phyloP scores from a whole-genome alignment of 2,329 filamentous ascomycete genomes.

The Emericellopsis atlantica region DNA sequence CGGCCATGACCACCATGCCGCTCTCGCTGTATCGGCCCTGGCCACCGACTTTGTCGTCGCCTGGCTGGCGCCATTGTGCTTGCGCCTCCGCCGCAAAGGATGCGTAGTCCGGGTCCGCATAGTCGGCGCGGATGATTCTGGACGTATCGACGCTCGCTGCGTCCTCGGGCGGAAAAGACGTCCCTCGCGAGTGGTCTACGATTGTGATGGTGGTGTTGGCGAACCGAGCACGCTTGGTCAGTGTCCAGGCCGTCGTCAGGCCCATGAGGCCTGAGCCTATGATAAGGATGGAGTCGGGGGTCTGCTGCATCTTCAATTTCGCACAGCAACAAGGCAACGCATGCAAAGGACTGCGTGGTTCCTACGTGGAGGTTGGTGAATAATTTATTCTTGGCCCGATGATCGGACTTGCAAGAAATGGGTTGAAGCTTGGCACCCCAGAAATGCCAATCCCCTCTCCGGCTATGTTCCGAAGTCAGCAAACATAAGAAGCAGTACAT shows the following conservation, averaged over 20 bases:
- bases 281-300: constrained; percentile 46
- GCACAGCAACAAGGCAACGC: too few species aligned
- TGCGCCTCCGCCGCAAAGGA: constrained; percentile 61
- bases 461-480: too few species aligned
- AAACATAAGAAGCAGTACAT: too few species aligned
- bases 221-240: constrained; percentile 50
- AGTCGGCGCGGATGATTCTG: constrained; percentile 61
- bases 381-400: too few species aligned
- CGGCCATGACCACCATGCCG: constrained; percentile 53
- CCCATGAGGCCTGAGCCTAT: constrained; percentile 57
- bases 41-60: constrained; percentile 41
- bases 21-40: constrained; percentile 58
- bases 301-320: constrained; percentile 11
- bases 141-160: constrained; percentile 50
- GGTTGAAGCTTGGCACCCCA: too few species aligned
- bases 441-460: too few species aligned
- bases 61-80: constrained; percentile 50
- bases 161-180: constrained; percentile 47
- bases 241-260: constrained; percentile 49
- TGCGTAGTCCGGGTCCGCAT: constrained; percentile 68
- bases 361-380: too few species aligned
- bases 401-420: too few species aligned
- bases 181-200: constrained; percentile 38
- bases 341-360: too few species aligned
- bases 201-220: constrained; percentile 41